A percentile compares a stretch with the other conserved stretches of the same genome.
Evolutionary conservation across 140 eudicot genomes (phyloP).

Genomic region (Stevia rebaudiana): DNA sequence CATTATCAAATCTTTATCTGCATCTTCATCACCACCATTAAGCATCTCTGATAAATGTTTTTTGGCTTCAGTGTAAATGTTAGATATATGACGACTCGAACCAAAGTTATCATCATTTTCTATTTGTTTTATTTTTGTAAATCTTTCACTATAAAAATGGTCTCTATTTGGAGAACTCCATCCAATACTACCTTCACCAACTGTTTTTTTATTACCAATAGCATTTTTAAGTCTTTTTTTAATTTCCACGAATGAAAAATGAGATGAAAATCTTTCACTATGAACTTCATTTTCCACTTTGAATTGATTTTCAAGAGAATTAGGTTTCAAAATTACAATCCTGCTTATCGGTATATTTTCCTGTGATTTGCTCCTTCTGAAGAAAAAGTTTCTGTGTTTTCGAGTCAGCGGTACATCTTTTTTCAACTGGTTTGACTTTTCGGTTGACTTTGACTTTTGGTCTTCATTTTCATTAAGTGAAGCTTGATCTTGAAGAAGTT

Average conservation of each 20-base stretch:
- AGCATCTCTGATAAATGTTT: slow-evolving; percentile 76
- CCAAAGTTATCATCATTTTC: slow-evolving; percentile 18
- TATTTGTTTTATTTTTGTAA: slow-evolving; percentile 26
- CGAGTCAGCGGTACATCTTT: slow-evolving; percentile 23
- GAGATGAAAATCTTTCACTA: slow-evolving; percentile 40
- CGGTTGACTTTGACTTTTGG: slow-evolving; percentile 23
- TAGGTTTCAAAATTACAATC: slow-evolving; percentile 83
- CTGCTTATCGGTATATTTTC: slow-evolving; percentile 40
- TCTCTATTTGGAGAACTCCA: slow-evolving; percentile 83
- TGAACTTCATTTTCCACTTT: slow-evolving; percentile 28
- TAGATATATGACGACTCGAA: slow-evolving; percentile 39
- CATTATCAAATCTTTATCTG: slow-evolving; percentile 31
- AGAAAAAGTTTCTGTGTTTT: slow-evolving; percentile 58
- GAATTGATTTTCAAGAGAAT: slow-evolving; percentile 26
- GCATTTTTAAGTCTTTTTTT: slow-evolving; percentile 58
- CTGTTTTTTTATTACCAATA: slow-evolving; percentile 50
- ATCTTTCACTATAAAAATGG: slow-evolving; percentile 66
- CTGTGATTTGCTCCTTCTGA: slow-evolving; percentile 67
- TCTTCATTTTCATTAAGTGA: slow-evolving; percentile 32
- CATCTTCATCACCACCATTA: slow-evolving; percentile 46
- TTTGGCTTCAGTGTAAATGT: slow-evolving; percentile 66
- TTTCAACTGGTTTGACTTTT: slow-evolving; percentile 26
- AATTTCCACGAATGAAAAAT: slow-evolving; percentile 66
- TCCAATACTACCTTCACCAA: slow-evolving; percentile 38
- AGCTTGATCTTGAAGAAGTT: slow-evolving; percentile 71